A percentile compares a stretch with the other conserved stretches of the same genome.
These are phyloP conservation scores for Aureobasidium uvarum DNA, from an alignment of 2,329 filamentous ascomycete species.

Conservation along the genomic window DNA sequence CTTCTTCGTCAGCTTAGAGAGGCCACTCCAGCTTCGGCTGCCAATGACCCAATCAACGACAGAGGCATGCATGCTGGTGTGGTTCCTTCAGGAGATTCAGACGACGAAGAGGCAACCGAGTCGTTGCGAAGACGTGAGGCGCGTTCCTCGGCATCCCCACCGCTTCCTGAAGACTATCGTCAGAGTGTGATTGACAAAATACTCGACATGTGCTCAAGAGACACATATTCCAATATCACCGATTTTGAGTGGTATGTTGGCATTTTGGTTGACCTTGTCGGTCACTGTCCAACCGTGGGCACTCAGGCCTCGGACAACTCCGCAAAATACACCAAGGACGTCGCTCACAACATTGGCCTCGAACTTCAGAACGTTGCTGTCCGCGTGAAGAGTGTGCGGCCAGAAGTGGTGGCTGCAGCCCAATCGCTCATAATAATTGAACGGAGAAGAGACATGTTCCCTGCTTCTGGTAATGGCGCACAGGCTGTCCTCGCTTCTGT, in stretches of 20 bases:
- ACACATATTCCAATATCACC: conserved; percentile 78
- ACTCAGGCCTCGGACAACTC: conserved; percentile 29
- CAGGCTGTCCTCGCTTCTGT: conserved; percentile 69
- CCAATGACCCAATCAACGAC: conserved; percentile 49
- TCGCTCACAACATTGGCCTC: conserved; percentile 72
- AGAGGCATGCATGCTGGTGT: conserved; percentile 45
- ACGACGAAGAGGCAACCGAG: conserved; percentile 58
- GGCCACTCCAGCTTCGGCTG: conserved; percentile 56
- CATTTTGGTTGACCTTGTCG: conserved; percentile 79
- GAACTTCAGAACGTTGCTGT: conserved; percentile 90
- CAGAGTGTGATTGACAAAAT: conserved; percentile 79
- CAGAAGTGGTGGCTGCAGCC: conserved; percentile 77
- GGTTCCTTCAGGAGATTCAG: conserved; percentile 54
- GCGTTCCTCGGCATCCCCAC: conserved; percentile 52
- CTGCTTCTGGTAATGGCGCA: conserved; percentile 50
- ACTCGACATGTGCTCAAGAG: conserved; percentile 81
- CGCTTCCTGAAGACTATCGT: conserved; percentile 82
- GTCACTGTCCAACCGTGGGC: conserved; percentile 57
- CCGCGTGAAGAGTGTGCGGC: conserved; percentile 79
- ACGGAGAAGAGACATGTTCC: conserved; percentile 57
- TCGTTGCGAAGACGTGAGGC: conserved; percentile 53
- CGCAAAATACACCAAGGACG: conserved; percentile 30
- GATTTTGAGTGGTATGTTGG: conserved; percentile 99
- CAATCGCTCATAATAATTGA: conserved; percentile 69
- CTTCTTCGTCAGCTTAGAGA: conserved; percentile 80